Evolutionary conservation across 495 filamentous ascomycete species (phyloP), one percentile per base, ranked within the genome.

Genomic region (Polyplosphaeria fusca): DNA sequence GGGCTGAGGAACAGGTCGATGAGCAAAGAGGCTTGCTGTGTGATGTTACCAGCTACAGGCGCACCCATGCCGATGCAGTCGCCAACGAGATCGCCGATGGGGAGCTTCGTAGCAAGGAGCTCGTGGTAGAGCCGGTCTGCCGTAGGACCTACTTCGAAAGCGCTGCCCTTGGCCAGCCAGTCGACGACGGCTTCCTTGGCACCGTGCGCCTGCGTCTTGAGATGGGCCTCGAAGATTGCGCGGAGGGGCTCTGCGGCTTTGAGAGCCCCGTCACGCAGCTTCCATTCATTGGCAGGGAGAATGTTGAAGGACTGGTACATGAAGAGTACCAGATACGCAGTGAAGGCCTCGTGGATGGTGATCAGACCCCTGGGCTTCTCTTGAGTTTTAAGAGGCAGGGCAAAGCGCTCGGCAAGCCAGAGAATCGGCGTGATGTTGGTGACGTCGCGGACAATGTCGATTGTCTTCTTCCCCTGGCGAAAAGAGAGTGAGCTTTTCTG

Each of bases 371-470:
- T 47, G 12, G 66, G 63, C 3, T 60, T 38, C 38, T 61, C 51
- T 5, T 19, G 37, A 0, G 66, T 68, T 42, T 68, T 68, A 28
- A 68, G 52, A 2, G 66, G 66, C 20, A 68, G 28, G n/a, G 66
- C 66, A 35, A 65, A 64, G 30, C 66, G 63, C 0, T 66, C 60
- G 4, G 66, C 66, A 5, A 68, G 56, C 66, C 66, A 68, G 35
- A 62, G 55, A 20, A 68, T 61, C 5, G 66, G 61, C 4, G 62
- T 54, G 32, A 68, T 52, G 50, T 70, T 70, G 30, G 61, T 70
- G 45, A 75, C 71, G 61, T 75, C 68, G 3, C 72, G 67, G 35
- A 75, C 71, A 39, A 75, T 70, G 45, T 74, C 68, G 53, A 74
- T 68, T n/a, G 72, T 66, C 37, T 64, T 61, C 25, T 63, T 56